Evolutionary conservation across 441 rosid species (phyloP).

Genomic region (Brassica hybrid): DNA sequence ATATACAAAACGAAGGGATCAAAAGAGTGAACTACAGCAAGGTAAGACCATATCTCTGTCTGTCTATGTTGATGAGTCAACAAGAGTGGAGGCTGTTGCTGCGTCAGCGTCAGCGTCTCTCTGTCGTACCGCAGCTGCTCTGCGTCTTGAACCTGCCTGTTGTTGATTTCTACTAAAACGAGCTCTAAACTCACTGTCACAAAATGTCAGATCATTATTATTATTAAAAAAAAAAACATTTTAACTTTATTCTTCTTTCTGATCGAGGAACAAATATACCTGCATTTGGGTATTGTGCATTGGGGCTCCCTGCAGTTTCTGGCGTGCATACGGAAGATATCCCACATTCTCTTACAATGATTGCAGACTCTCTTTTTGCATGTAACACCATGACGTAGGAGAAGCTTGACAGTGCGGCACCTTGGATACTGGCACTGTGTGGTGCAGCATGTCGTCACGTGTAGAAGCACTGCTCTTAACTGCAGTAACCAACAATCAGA

Average conservation of each 20-base stretch:
- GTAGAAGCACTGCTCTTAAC: conserved; percentile 93
- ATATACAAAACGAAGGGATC: neutral
- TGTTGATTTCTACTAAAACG: too few relatives aligned
- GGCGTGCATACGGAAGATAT: conserved; percentile 88
- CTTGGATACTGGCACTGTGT: conserved; percentile 86
- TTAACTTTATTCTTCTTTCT: neutral
- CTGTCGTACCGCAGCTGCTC: too few relatives aligned
- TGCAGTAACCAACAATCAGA: conserved; percentile 48
- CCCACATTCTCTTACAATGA: conserved; percentile 94
- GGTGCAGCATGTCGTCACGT: conserved; percentile 78
- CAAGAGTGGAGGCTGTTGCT: too few relatives aligned
- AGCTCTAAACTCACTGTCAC: conserved; percentile 67
- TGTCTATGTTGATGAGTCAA: too few relatives aligned
- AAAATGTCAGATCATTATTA: conserved; percentile 27
- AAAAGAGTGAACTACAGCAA: neutral
- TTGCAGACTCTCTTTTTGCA: conserved; percentile 87
- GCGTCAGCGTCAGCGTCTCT: too few relatives aligned
- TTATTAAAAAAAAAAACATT: conserved; percentile 13
- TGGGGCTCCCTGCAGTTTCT: conserved; percentile 93
- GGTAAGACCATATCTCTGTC: too few relatives aligned
- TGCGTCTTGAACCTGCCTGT: too few relatives aligned
- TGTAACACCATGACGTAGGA: conserved; percentile 78
- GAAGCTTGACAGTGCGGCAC: conserved; percentile 83
- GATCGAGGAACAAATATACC: too few relatives aligned
- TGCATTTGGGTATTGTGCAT: conserved; percentile 94